These are phyloP conservation scores for Yarrowia alimentaria DNA, from an alignment of 805 yeast species.

Conservation along the genomic window DNA sequence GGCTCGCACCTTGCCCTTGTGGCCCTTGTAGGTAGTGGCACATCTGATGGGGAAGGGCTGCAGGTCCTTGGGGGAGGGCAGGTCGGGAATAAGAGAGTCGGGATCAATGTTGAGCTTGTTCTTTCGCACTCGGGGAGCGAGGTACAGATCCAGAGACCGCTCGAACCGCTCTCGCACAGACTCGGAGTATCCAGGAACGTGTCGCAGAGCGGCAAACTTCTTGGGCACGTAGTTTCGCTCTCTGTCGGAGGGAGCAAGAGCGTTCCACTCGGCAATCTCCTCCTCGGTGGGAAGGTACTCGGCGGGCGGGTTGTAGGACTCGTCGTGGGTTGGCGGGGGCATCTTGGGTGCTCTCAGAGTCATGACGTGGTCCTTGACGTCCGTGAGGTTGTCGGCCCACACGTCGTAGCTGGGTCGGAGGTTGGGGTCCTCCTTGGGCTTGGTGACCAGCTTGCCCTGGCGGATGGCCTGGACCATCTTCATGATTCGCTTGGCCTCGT, in stretches of 20 bases:
- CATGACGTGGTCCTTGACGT: conserved; percentile 77
- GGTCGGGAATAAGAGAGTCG: conserved; percentile 89
- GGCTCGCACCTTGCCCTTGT: conserved; percentile 75
- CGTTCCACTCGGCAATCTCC: conserved; percentile 70
- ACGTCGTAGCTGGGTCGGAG: conserved; percentile 64
- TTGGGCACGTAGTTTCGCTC: conserved; percentile 78
- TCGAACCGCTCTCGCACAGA: conserved; percentile 87
- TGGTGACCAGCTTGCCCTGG: conserved; percentile 89
- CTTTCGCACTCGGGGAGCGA: conserved; percentile 94
- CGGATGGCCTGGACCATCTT: conserved; percentile 94
- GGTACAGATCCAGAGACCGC: conserved; percentile 85
- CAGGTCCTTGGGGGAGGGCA: conserved; percentile 94
- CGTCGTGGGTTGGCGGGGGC: conserved; percentile 95
- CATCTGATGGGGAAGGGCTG: conserved; percentile 94
- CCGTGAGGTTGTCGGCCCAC: conserved; percentile 72
- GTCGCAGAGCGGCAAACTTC: conserved; percentile 76
- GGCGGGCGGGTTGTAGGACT: conserved; percentile 95
- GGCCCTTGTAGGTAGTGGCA: conserved; percentile 82
- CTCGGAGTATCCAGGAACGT: conserved; percentile 90
- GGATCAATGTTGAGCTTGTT: conserved; percentile 92
- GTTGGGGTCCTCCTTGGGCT: conserved; percentile 54
- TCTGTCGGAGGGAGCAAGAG: conserved; percentile 70
- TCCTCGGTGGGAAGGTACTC: conserved; percentile 83
- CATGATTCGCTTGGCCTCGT: conserved; percentile 95
- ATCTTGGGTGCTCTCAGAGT: conserved; percentile 90